Evolutionary conservation across 2,329 filamentous ascomycete genomes (phyloP), one percentile per base, ranked within the genome.

Genomic region (Fragosphaeria purpurea): DNA sequence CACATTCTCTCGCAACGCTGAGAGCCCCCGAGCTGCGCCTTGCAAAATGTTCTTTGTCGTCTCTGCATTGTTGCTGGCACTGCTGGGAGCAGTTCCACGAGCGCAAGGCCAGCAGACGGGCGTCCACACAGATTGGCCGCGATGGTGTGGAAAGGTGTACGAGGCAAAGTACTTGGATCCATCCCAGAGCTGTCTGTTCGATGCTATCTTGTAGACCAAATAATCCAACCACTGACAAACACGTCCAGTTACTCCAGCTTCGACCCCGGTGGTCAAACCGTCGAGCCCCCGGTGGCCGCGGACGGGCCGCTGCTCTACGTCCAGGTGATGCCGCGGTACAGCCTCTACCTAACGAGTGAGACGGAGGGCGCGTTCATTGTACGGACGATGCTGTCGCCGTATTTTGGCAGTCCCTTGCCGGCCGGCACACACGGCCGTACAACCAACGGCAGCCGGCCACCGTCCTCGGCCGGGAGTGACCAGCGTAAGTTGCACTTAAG

Each of bases 91-190:
- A 7, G 8, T 12, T 31, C 8, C 10, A 6, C 35, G 39, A 2
- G 5, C 33, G 4, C 10, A 32, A 9, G 31, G 30, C 9, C 62
- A 64, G 41, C 62, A 66, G 41, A 70, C 69, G 2, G 70, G 70
- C 2, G 59, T 66, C 10, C 65, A 72, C 52, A 60, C 67, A 1
- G 69, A 70, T 44, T 70, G 67, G 70, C 66, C 66, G 10, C 61
- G 70, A 43, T 73, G 70, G 71, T 74, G 71, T 52, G 71, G 71
- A 13, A 74, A 73, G 49, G 70, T 67, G 5, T 73, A 74, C 55
- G 55, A 72, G 55, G 53, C 66, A 6, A 67, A 68, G 61, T 73
- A 60, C 38, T 53, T 54, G 0, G 7, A 5, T 7, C 1, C 7
- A 12, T 11, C n/a, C 13, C 2, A 38, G 32, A 6, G n/a, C 46